Conservation (phyloP, 1,284 basidiomycete genomes). For the Rhodotorula sp. region DNA sequence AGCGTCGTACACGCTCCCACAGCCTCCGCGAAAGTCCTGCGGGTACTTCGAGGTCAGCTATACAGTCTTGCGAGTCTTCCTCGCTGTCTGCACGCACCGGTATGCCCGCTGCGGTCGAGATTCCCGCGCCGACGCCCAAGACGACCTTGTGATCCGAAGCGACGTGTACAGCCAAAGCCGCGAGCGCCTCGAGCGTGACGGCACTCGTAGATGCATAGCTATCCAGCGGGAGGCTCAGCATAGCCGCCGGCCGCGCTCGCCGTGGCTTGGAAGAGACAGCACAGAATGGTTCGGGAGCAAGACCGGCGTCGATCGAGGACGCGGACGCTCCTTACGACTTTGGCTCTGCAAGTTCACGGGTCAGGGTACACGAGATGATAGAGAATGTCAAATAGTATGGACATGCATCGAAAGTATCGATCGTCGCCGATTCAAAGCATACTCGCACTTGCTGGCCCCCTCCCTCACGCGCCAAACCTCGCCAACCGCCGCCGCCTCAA, state of each 20-base stretch:
- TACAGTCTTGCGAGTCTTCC: no score
- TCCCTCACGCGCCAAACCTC: constrained; percentile 57
- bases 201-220: neutral
- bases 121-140: constrained; percentile 70
- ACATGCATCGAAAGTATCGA: no score
- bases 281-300: no score
- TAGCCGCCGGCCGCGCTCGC: neutral
- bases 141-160: neutral
- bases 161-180: neutral
- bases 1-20: neutral
- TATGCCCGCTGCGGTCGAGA: constrained; percentile 88
- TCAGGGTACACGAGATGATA: no score
- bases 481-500: constrained; percentile 72
- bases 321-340: no score
- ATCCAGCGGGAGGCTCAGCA: constrained; percentile 1
- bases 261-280: neutral
- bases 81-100: constrained; percentile 83
- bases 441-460: neutral
- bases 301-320: no score
- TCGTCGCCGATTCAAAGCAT: neutral
- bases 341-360: no score
- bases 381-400: no score
- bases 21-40: constrained; percentile 51
- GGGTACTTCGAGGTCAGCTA: neutral
- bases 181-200: constrained; percentile 1